Evolutionary conservation across 2,329 filamentous ascomycete species (phyloP).

Genomic region (Aspergillus texensis): DNA sequence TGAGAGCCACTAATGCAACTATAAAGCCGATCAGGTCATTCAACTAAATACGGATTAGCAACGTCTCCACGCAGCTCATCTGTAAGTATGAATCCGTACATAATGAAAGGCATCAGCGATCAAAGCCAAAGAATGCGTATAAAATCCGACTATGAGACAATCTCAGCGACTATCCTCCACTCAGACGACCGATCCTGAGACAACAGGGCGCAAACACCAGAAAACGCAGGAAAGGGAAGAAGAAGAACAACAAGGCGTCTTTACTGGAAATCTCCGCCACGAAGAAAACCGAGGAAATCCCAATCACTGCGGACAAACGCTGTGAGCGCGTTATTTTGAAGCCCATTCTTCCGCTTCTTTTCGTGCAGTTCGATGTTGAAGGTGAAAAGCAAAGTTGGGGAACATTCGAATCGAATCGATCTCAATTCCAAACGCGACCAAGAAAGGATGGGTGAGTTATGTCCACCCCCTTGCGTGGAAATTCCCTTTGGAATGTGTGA

Average conservation of each 20-base stretch:
- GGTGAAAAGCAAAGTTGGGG: background rate
- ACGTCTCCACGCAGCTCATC: background rate
- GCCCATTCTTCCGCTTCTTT: conserved; percentile 19
- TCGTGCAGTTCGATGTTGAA: background rate
- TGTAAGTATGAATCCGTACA: conserved; percentile 45
- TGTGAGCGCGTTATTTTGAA: conserved; percentile 32
- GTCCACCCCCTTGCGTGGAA: background rate
- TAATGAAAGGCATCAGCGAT: conserved; percentile 79
- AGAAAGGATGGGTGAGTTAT: background rate
- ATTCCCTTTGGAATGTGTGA: background rate
- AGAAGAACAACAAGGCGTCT: background rate
- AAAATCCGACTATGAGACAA: conserved; percentile 59
- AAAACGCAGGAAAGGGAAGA: background rate
- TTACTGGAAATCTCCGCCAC: conserved; percentile 35
- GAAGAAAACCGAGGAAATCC: conserved; percentile 36
- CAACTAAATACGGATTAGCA: conserved; percentile 48
- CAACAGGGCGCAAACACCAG: background rate
- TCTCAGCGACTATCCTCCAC: background rate
- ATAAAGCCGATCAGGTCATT: conserved; percentile 71
- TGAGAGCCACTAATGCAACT: conserved; percentile 65
- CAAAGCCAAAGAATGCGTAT: conserved; percentile 68
- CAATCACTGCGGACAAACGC: conserved; percentile 33
- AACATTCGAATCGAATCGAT: background rate
- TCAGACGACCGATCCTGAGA: background rate
- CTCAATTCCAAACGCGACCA: background rate